Percentiles rank a stretch among this genome's conserved stretches.
These are phyloP conservation scores for Diaporthe amygdali DNA, from an alignment of 2,329 filamentous ascomycete genomes.

Conservation along the genomic window DNA sequence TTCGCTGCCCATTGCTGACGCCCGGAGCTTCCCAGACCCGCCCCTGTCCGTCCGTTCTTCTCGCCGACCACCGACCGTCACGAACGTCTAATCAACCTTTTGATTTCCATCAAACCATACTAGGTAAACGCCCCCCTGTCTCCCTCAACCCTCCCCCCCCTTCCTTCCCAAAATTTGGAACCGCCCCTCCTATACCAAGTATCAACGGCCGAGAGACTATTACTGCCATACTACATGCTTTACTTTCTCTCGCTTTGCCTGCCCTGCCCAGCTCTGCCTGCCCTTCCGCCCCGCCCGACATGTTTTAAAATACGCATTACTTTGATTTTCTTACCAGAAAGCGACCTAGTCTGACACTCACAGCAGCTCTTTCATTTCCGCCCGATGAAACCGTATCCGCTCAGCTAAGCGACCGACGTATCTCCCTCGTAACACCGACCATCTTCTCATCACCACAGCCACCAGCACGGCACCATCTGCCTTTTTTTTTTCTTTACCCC, in stretches of 20 bases:
- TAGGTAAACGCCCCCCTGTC: constrained; percentile 20
- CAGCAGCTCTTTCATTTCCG: constrained; percentile 14
- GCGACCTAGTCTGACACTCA: constrained; percentile 14
- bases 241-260: constrained; percentile 14
- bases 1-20: background rate
- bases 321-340: constrained; percentile 11
- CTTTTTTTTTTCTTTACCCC: background rate
- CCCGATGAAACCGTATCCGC: constrained; percentile 11
- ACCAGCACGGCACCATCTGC: background rate
- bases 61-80: background rate
- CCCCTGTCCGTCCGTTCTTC: constrained; percentile 1
- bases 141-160: background rate
- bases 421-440: constrained; percentile 6
- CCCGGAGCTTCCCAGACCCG: constrained; percentile 1
- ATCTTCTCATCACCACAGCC: background rate
- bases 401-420: constrained; percentile 12
- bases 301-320: constrained; percentile 15
- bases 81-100: constrained; percentile 13
- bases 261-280: constrained; percentile 12
- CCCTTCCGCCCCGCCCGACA: constrained; percentile 7
- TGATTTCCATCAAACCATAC: constrained; percentile 7
- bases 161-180: background rate
- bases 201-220: constrained; percentile 11
- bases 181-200: background rate
- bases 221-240: constrained; percentile 6